A percentile compares a stretch with the other conserved stretches of the same genome.
Evolutionary conservation across 495 filamentous ascomycete genomes (phyloP).

Genomic region (Wilcoxina mikolae): DNA sequence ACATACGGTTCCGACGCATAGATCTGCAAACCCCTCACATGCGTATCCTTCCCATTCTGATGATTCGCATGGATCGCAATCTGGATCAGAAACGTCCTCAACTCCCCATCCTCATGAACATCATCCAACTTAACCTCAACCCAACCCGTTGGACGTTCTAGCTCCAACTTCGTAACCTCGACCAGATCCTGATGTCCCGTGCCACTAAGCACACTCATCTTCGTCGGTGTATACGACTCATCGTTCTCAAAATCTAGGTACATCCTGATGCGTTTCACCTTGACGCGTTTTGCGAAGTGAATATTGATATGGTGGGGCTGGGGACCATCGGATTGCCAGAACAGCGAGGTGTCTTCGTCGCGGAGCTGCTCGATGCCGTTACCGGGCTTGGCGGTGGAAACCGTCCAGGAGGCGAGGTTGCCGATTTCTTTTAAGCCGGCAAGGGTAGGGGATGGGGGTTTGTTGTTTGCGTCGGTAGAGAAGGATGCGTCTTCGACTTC

Average conservation of each 20-base stretch:
- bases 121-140: slow-evolving; percentile 64
- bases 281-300: slow-evolving; percentile 87
- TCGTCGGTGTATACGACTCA: slow-evolving; percentile 93
- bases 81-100: slow-evolving; percentile 75
- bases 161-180: slow-evolving; percentile 63
- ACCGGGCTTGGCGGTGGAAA: slow-evolving; percentile 79
- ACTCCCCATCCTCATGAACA: slow-evolving; percentile 37
- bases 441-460: slow-evolving; percentile 3
- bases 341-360: slow-evolving; percentile 58
- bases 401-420: slow-evolving; percentile 84
- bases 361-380: slow-evolving; percentile 77
- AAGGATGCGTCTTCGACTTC: slow-evolving; percentile 14
- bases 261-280: slow-evolving; percentile 65
- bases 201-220: slow-evolving; percentile 71
- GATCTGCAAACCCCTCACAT: slow-evolving; percentile 84
- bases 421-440: slow-evolving; percentile 73
- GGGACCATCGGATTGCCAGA: slow-evolving; percentile 95
- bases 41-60: slow-evolving; percentile 97
- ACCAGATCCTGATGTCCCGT: slow-evolving; percentile 76
- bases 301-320: slow-evolving; percentile 89
- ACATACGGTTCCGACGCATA: slow-evolving; percentile 51
- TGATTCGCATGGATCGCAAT: slow-evolving; percentile 86
- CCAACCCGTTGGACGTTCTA: slow-evolving; percentile 76
- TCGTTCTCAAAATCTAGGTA: slow-evolving; percentile 83
- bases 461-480: neutral